Evolutionary conservation across 1,139 yeast genomes (phyloP), one percentile per base, ranked within the genome.

Genomic region (Kurtzmaniella quercitrusa): DNA sequence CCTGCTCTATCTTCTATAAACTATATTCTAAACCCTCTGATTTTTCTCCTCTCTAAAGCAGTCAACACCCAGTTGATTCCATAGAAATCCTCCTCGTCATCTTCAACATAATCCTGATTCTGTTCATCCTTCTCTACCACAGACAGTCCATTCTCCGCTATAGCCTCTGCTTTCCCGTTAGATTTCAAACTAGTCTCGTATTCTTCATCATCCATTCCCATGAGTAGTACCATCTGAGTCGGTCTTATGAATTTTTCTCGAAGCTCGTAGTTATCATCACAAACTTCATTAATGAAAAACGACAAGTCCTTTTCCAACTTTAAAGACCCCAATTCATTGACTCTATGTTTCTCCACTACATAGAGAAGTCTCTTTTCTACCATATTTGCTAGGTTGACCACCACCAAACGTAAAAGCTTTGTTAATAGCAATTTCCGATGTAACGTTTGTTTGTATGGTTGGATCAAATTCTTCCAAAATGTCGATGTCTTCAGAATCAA

Each of bases 131-230:
- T 61, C 39, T 68, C 76, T 5, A 14, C 18, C 10, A 6, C 14
- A 12, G 36, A 49, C 40, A 9, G 8, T 31, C 14, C 36, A 19
- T 38, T 41, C 15, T 39, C 43, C 43, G 54, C 60, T 37, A 16
- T 25, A 33, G n/a, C 21, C 11, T 19, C 16, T 8, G 25, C 10
- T n/a, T 25, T 37, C 15, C 40, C 18, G 14, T 31, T 39, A 10
- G 25, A 12, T 15, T 58, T 58, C 29, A 58, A 54, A 46, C 71
- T 67, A 50, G 70, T 67, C 39, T 68, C 75, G 45, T 72, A 73
- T 53, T 86, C 95, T 43, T 84, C 93, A 48, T 86, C 93, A 53
- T 89, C 96, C 69, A 89, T 75, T 2, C 96, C 94, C 36, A 90
- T 71, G 40, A 89, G 69, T 68, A 88, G 77, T 9, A 89, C 85